Percentiles rank a stretch among this genome's conserved stretches.
phyloP scores from a whole-genome alignment of 345 rosid genomes.

The Pistacia integerrima region DNA sequence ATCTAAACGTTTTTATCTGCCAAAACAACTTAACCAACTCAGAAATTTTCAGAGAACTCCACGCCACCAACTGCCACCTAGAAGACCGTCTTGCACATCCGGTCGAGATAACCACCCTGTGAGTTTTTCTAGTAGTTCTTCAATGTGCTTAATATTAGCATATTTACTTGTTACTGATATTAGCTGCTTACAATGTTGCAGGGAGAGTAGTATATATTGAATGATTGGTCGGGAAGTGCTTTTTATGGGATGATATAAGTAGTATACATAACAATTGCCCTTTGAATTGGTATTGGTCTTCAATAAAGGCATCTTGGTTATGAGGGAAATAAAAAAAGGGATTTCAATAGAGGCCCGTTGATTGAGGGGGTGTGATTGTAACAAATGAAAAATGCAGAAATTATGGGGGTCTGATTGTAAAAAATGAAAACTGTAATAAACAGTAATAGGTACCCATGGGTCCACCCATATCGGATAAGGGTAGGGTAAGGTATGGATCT shows the following conservation, averaged over 20 bases:
- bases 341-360: too few species aligned
- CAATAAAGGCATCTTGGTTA: background rate
- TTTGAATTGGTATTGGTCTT: background rate
- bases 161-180: too few species aligned
- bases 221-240: background rate
- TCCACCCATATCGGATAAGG: too few species aligned
- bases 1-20: too few species aligned
- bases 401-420: too few species aligned
- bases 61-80: constrained; percentile 71
- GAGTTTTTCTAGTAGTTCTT: constrained; percentile 12
- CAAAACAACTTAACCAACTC: background rate
- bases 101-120: constrained; percentile 43
- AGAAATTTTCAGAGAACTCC: constrained; percentile 61
- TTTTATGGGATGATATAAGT: background rate
- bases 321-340: background rate
- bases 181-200: background rate
- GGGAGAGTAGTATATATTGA: constrained; percentile 1
- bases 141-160: too few species aligned
- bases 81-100: constrained; percentile 66
- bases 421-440: too few species aligned
- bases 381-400: too few species aligned
- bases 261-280: background rate
- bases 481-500: too few species aligned
- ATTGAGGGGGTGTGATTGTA: too few species aligned
- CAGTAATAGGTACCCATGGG: too few species aligned